Evolutionary conservation across 352 stramenopile species (phyloP).

Genomic region (Globisporangium alternatum): DNA sequence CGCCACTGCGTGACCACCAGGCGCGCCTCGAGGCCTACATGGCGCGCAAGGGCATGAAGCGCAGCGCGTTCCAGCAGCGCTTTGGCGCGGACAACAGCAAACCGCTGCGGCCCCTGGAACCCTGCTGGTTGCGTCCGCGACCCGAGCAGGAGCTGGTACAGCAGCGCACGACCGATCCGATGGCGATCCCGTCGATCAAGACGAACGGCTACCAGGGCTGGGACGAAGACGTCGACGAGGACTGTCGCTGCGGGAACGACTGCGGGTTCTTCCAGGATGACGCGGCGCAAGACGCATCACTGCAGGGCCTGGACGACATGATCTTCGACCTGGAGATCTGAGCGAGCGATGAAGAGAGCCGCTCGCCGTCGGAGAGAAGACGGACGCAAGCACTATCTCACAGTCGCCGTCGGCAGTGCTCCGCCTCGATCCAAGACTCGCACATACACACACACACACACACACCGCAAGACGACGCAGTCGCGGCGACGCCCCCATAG

Average conservation of each 20-base stretch:
- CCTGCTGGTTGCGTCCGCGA: conserved; percentile 7
- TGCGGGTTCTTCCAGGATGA: conserved; percentile 34
- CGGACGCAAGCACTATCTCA: conserved; percentile 3
- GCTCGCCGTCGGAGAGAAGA: background rate
- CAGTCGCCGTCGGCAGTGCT: background rate
- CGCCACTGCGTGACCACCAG: conserved; percentile 41
- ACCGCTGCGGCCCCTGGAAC: background rate
- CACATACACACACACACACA: background rate
- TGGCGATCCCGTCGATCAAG: conserved; percentile 32
- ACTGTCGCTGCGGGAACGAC: conserved; percentile 44
- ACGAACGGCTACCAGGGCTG: conserved; percentile 17
- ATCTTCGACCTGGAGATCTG: conserved; percentile 75
- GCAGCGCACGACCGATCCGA: conserved; percentile 21
- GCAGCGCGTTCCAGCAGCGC: conserved; percentile 24
- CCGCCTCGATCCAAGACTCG: background rate
- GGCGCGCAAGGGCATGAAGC: conserved; percentile 22
- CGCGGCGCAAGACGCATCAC: conserved; percentile 1
- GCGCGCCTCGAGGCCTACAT: conserved; percentile 50
- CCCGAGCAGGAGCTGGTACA: background rate
- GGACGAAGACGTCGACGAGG: conserved; percentile 29
- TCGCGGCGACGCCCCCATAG: background rate
- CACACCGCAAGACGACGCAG: background rate
- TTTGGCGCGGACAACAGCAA: conserved; percentile 3
- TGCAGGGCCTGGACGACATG: conserved; percentile 36
- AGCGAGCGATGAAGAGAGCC: background rate